phyloP scores from a whole-genome alignment of 148 eudicot genomes.

The Suaeda aralocaspica region DNA sequence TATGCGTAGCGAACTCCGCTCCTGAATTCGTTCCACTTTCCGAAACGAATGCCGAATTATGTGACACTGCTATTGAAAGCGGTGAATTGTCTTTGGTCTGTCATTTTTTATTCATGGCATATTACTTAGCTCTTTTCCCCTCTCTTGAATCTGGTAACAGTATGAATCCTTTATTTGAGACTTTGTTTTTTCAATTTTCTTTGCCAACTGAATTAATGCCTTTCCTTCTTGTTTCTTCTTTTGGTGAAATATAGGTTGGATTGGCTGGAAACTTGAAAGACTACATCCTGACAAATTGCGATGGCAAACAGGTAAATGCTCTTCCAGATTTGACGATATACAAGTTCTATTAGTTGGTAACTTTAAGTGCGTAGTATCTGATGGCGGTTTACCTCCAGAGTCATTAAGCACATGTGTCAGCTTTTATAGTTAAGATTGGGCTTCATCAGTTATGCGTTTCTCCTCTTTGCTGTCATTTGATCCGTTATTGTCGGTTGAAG shows the following conservation, averaged over 20 bases:
- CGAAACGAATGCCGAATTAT: no score
- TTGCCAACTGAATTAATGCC: background rate
- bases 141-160: no score
- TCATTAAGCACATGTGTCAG: background rate
- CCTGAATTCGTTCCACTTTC: no score
- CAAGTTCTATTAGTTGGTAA: background rate
- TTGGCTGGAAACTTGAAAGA: constrained; percentile 95
- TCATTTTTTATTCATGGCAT: no score
- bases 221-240: constrained; percentile 12
- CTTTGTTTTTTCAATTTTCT: background rate
- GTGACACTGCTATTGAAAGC: no score
- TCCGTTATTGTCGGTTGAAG: background rate
- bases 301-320: constrained; percentile 67
- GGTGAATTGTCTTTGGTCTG: no score
- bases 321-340: background rate
- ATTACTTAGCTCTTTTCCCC: no score
- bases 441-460: background rate
- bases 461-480: constrained; percentile 3
- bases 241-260: constrained; percentile 49
- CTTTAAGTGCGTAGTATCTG: background rate
- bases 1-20: no score
- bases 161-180: no score
- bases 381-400: background rate
- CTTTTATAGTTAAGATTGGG: background rate
- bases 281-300: constrained; percentile 58